phyloP scores from a whole-genome alignment of 306 rosid genomes.

The Echinosophora koreensis region DNA sequence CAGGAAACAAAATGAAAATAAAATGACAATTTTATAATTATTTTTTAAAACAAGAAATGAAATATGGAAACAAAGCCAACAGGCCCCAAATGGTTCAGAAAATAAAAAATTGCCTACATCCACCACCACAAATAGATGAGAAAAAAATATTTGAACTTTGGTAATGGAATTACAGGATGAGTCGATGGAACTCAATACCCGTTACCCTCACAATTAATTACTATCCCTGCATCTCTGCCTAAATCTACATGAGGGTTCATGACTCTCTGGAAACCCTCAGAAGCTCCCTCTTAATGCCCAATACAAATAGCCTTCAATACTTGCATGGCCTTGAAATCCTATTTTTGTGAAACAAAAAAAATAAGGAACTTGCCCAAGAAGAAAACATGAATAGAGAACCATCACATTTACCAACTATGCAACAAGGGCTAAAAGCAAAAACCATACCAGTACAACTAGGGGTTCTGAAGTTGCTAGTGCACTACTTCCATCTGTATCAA shows the following conservation, averaged over 20 bases:
- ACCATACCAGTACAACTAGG: slow-evolving; percentile 81
- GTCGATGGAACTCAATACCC: background rate
- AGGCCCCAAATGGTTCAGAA: background rate
- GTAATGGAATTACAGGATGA: slow-evolving; percentile 13
- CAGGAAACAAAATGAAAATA: too few species aligned
- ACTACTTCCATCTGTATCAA: slow-evolving; percentile 93
- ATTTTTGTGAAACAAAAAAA: background rate
- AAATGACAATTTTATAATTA: too few species aligned
- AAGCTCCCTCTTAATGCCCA: slow-evolving; percentile 13
- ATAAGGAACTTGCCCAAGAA: background rate
- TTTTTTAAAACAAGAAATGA: too few species aligned
- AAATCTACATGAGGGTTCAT: slow-evolving; percentile 2
- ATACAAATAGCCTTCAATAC: slow-evolving; percentile 6
- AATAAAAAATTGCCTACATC: slow-evolving; percentile 1
- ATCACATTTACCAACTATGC: slow-evolving; percentile 13
- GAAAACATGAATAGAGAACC: slow-evolving; percentile 4
- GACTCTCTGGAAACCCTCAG: slow-evolving; percentile 36
- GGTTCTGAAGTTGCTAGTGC: slow-evolving; percentile 91
- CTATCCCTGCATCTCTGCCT: slow-evolving; percentile 1
- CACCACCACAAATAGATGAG: slow-evolving; percentile 4
- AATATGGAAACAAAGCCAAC: too few species aligned
- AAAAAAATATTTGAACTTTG: background rate
- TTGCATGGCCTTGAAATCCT: slow-evolving; percentile 16
- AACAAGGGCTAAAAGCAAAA: slow-evolving; percentile 19
- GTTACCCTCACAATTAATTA: background rate